Percentiles rank a stretch among this genome's conserved stretches.
phyloP scores from a whole-genome alignment of 331 rosid genomes.

The Arachis monticola region DNA sequence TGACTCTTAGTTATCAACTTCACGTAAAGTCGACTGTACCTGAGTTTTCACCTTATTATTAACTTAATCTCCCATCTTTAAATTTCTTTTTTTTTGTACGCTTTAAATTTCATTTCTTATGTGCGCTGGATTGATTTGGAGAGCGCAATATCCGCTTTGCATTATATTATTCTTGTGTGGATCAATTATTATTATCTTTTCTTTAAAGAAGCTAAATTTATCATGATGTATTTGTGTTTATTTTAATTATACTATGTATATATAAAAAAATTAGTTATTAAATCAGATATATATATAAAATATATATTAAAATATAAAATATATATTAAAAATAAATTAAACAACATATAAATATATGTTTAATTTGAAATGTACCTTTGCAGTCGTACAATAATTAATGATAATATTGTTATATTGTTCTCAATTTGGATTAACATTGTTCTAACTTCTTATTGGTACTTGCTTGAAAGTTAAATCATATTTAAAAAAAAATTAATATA shows the following conservation, averaged over 20 bases:
- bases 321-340: too few species aligned
- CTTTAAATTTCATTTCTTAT: slow-evolving; percentile 34
- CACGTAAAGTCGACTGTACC: too few species aligned
- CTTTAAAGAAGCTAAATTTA: too few species aligned
- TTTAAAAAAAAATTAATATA: too few species aligned
- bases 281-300: too few species aligned
- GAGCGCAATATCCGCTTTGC: slow-evolving; percentile 14
- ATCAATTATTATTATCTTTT: slow-evolving; percentile 13
- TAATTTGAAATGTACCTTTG: background rate
- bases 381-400: background rate
- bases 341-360: background rate
- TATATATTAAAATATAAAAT: too few species aligned
- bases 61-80: slow-evolving; percentile 34
- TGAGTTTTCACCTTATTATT: background rate
- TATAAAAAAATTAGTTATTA: too few species aligned
- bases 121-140: slow-evolving; percentile 38
- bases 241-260: too few species aligned
- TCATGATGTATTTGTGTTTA: too few species aligned
- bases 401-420: background rate
- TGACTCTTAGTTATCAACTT: too few species aligned
- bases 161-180: slow-evolving; percentile 19
- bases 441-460: too few species aligned
- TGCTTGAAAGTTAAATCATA: too few species aligned
- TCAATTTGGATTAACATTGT: background rate
- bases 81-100: slow-evolving; percentile 32